phyloP scores from a whole-genome alignment of 2,329 filamentous ascomycete species.

The Helotiales sp. region DNA sequence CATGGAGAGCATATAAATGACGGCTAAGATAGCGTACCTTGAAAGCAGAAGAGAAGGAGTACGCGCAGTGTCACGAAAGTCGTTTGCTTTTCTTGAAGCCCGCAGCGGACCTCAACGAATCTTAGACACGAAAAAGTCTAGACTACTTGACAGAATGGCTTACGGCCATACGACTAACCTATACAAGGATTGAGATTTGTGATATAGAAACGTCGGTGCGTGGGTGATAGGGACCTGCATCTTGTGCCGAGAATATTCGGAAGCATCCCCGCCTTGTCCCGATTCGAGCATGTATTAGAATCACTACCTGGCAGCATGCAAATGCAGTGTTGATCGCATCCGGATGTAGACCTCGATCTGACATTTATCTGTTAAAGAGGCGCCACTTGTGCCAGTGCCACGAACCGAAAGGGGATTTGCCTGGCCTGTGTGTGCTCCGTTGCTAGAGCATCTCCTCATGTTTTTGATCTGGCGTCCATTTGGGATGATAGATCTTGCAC shows the following conservation, averaged over 20 bases:
- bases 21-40: too few species aligned
- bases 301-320: neutral
- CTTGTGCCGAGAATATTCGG: neutral
- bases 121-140: neutral
- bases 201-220: too few species aligned
- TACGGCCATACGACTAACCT: too few species aligned
- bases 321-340: neutral
- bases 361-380: too few species aligned
- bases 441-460: neutral
- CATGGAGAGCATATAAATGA: too few species aligned
- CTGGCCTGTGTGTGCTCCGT: neutral
- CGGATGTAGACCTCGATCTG: too few species aligned
- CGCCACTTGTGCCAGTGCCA: too few species aligned
- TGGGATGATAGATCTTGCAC: neutral
- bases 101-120: neutral
- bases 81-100: too few species aligned
- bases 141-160: neutral
- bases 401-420: neutral
- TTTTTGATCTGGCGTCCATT: neutral
- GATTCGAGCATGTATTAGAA: neutral
- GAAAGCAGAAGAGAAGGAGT: too few species aligned
- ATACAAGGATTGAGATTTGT: too few species aligned
- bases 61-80: too few species aligned
- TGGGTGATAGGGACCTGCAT: neutral
- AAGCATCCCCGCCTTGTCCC: neutral